Evolutionary conservation across 495 filamentous ascomycete species (phyloP).

Genomic region (Hypoxylon perforatum): DNA sequence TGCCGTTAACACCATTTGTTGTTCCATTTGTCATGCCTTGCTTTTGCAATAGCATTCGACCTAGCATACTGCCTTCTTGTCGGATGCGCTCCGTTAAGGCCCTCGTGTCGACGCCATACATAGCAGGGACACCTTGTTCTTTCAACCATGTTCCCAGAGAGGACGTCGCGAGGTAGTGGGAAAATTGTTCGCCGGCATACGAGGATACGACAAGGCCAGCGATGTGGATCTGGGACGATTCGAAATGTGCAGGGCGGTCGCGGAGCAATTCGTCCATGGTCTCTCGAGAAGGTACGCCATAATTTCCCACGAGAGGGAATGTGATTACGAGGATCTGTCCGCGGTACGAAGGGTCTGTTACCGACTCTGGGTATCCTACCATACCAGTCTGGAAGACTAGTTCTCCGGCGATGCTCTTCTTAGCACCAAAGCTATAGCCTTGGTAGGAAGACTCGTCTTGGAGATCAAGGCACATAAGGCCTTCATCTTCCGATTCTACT

Average conservation of each 20-base stretch:
- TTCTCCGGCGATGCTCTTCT: conserved; percentile 93
- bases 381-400: conserved; percentile 99
- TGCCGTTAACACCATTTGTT: conserved; percentile 49
- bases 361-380: conserved; percentile 97
- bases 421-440: conserved; percentile 93
- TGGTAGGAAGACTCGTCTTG: conserved; percentile 89
- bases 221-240: conserved; percentile 90
- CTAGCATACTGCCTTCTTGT: conserved; percentile 95
- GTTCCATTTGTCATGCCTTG: conserved; percentile 60
- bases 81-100: conserved; percentile 93
- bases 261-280: conserved; percentile 81
- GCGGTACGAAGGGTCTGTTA: conserved; percentile 92
- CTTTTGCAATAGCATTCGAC: conserved; percentile 83
- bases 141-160: conserved; percentile 95
- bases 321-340: conserved; percentile 93
- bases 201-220: conserved; percentile 89
- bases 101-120: conserved; percentile 95
- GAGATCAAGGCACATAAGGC: conserved; percentile 83
- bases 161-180: conserved; percentile 88
- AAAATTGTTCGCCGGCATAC: conserved; percentile 93
- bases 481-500: conserved; percentile 60
- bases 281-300: conserved; percentile 90
- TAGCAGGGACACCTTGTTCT: conserved; percentile 94
- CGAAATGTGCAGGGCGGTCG: conserved; percentile 90
- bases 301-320: conserved; percentile 92